phyloP scores from a whole-genome alignment of 1,139 yeast genomes.

The Suhomyces maxii region DNA sequence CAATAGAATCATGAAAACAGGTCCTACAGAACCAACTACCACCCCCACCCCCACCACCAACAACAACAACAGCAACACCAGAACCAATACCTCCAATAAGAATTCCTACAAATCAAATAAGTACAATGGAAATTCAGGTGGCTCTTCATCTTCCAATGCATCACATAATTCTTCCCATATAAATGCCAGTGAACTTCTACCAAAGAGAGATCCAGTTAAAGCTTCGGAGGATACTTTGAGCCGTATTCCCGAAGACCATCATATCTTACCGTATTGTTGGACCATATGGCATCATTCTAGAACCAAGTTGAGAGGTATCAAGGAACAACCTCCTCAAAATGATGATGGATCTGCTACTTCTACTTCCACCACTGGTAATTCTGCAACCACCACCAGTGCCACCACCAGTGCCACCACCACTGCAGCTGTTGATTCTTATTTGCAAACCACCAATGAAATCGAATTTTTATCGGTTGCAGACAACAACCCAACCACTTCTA shows the following conservation, averaged over 20 bases:
- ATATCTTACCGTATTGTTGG: conserved; percentile 50
- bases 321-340: conserved; percentile 15
- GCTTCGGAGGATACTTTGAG: conserved; percentile 35
- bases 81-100: neutral
- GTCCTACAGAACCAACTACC: conserved; percentile 8
- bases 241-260: conserved; percentile 33
- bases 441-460: conserved; percentile 44
- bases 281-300: conserved; percentile 50
- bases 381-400: conserved; percentile 12
- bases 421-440: conserved; percentile 39
- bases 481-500: conserved; percentile 20
- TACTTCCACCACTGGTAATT: conserved; percentile 9
- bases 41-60: neutral
- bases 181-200: conserved; percentile 23
- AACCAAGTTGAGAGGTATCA: conserved; percentile 23
- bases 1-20: conserved; percentile 48
- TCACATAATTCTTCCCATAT: conserved; percentile 5
- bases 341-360: conserved; percentile 16
- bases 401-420: conserved; percentile 16
- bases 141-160: neutral
- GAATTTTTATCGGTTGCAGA: conserved; percentile 22
- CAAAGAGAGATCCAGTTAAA: conserved; percentile 37
- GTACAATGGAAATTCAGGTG: conserved; percentile 5
- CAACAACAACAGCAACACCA: neutral
- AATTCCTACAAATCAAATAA: conserved; percentile 4